A percentile compares a stretch with the other conserved stretches of the same genome.
These are phyloP conservation scores for Arctium lappa DNA, from an alignment of 129 eudicot genomes.

Conservation along the genomic window DNA sequence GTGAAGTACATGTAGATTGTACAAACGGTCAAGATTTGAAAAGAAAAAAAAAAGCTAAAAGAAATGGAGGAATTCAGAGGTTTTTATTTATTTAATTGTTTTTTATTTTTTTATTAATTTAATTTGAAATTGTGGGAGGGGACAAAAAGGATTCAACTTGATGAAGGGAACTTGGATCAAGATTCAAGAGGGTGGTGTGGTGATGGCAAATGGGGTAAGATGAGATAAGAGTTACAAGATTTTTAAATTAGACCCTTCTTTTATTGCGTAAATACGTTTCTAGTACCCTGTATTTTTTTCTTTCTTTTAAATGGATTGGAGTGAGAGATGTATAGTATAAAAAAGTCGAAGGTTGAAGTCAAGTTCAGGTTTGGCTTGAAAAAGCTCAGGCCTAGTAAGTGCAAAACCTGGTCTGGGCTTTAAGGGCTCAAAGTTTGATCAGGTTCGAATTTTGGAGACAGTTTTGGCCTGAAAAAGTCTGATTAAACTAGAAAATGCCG, in stretches of 20 bases:
- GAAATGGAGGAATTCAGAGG: conserved; percentile 16
- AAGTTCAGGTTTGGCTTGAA: too few relatives aligned
- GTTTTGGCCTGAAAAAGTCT: too few relatives aligned
- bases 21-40: conserved; percentile 47
- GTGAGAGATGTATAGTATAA: too few relatives aligned
- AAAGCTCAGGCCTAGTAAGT: too few relatives aligned
- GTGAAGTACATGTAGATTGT: conserved; percentile 42
- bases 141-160: conserved; percentile 33
- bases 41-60: neutral
- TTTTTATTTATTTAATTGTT: neutral
- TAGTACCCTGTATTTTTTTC: too few relatives aligned
- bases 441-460: too few relatives aligned
- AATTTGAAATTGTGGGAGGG: conserved; percentile 13
- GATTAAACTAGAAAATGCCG: too few relatives aligned
- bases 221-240: neutral
- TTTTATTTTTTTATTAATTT: neutral
- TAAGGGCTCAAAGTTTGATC: too few relatives aligned
- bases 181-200: neutral
- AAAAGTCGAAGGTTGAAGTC: too few relatives aligned
- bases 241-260: neutral
- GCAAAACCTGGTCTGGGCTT: too few relatives aligned
- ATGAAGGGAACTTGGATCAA: conserved; percentile 23
- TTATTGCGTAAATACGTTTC: neutral
- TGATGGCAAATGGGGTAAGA: conserved; percentile 26
- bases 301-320: too few relatives aligned